Evolutionary conservation across 768 basidiomycete genomes (phyloP).

Genomic region (Boletus edulis): DNA sequence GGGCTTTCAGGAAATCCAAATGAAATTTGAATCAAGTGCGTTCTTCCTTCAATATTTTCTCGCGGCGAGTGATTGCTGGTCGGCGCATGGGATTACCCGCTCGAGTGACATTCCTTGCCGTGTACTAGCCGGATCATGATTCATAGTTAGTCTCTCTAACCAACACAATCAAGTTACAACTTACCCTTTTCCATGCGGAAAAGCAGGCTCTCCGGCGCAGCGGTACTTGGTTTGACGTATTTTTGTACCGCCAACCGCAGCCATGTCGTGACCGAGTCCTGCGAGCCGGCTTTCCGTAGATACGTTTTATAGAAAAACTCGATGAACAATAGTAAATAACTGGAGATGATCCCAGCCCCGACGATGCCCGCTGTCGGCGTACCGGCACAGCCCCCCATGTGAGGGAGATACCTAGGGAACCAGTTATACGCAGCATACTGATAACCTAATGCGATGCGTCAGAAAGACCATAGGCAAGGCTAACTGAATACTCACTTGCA

Average conservation of each 20-base stretch:
- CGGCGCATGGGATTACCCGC: background rate
- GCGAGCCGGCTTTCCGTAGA: slow-evolving; percentile 1
- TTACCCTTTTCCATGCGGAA: slow-evolving; percentile 11
- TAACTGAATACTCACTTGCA: slow-evolving; percentile 4
- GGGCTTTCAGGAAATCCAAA: too few species aligned
- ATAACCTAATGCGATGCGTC: slow-evolving; percentile 5
- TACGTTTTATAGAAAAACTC: slow-evolving; percentile 24
- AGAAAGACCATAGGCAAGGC: background rate
- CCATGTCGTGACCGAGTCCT: background rate
- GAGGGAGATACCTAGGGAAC: slow-evolving; percentile 15
- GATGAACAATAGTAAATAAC: slow-evolving; percentile 21
- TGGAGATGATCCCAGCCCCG: slow-evolving; percentile 11
- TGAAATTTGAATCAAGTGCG: too few species aligned
- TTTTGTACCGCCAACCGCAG: background rate
- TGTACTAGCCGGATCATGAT: background rate
- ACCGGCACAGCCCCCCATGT: slow-evolving; percentile 15
- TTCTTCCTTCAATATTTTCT: background rate
- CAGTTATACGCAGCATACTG: slow-evolving; percentile 20
- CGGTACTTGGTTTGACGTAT: background rate
- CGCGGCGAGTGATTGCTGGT: background rate
- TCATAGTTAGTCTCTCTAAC: background rate
- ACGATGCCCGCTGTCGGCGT: slow-evolving; percentile 14
- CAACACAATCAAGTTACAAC: background rate
- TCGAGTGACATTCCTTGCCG: background rate
- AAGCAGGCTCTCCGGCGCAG: slow-evolving; percentile 4